These are phyloP conservation scores for Trypanosoma grayi DNA, from an alignment of 208 protist genomes.

Conservation along the genomic window DNA sequence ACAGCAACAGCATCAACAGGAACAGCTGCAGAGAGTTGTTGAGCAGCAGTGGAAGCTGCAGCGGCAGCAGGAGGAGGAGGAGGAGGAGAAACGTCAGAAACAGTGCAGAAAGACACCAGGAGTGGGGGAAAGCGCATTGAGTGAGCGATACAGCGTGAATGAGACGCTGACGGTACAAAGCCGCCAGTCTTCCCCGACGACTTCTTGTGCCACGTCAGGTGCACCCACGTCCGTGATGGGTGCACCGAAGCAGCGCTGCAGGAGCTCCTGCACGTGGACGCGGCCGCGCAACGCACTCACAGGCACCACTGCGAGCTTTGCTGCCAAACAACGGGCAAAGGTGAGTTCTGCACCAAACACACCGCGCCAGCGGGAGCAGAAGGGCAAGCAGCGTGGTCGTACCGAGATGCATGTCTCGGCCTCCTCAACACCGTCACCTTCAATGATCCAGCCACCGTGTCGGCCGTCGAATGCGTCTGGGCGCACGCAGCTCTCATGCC, in stretches of 20 bases:
- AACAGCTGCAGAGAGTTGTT: no score
- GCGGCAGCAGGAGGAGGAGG: no score
- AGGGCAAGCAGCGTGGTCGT: neutral
- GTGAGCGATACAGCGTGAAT: neutral
- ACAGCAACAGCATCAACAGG: no score
- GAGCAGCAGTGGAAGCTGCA: no score
- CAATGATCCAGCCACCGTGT: neutral
- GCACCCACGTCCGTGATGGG: neutral
- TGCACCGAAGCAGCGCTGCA: neutral
- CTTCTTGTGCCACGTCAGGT: neutral
- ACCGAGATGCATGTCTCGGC: neutral
- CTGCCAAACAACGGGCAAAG: slow-evolving; percentile 7
- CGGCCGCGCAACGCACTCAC: slow-evolving; percentile 9
- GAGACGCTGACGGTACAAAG: neutral
- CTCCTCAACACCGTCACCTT: neutral
- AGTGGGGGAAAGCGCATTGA: neutral
- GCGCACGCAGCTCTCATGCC: neutral
- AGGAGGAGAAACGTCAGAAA: neutral
- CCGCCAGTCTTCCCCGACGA: neutral
- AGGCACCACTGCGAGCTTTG: slow-evolving; percentile 7
- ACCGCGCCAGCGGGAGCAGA: neutral
- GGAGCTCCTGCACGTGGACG: slow-evolving; percentile 8
- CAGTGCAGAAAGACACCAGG: neutral
- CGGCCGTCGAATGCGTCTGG: neutral
- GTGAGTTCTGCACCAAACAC: slow-evolving; percentile 1